Conservation (phyloP, 2,329 filamentous ascomycete species). For the Didymellaceae sp. region DNA sequence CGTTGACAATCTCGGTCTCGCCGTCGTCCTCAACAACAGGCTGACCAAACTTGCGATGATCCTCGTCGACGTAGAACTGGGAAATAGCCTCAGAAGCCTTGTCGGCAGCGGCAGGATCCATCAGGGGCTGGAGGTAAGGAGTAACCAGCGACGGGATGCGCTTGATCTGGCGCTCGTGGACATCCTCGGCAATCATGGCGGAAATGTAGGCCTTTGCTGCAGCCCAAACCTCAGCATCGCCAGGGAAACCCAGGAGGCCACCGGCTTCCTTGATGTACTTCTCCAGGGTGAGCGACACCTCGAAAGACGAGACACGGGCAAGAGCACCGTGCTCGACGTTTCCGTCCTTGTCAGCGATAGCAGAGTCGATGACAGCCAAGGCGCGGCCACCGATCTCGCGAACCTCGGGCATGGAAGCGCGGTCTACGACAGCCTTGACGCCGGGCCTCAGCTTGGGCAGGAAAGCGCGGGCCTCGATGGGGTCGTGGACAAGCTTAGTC, state of each 20-base stretch:
- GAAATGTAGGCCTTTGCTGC: slow-evolving; percentile 75
- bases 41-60: slow-evolving; percentile 83
- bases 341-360: slow-evolving; percentile 71
- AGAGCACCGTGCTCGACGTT: slow-evolving; percentile 63
- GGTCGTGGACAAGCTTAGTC: slow-evolving; percentile 96
- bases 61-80: slow-evolving; percentile 79
- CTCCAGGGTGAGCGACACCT: slow-evolving; percentile 77
- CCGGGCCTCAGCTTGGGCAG: slow-evolving; percentile 92
- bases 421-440: slow-evolving; percentile 85
- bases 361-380: slow-evolving; percentile 86
- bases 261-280: slow-evolving; percentile 75
- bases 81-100: slow-evolving; percentile 77
- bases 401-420: slow-evolving; percentile 92
- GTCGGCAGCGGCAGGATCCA: slow-evolving; percentile 67
- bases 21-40: slow-evolving; percentile 88
- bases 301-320: slow-evolving; percentile 71
- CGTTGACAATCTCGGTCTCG: slow-evolving; percentile 95
- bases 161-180: slow-evolving; percentile 79
- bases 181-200: slow-evolving; percentile 85
- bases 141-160: slow-evolving; percentile 73
- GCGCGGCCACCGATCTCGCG: slow-evolving; percentile 86
- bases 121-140: slow-evolving; percentile 77
- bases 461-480: slow-evolving; percentile 92
- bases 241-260: slow-evolving; percentile 66
- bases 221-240: slow-evolving; percentile 68